Base-by-base conservation (phyloP, 768 basidiomycete species). In the Fistulinella prunicolor region DNA sequence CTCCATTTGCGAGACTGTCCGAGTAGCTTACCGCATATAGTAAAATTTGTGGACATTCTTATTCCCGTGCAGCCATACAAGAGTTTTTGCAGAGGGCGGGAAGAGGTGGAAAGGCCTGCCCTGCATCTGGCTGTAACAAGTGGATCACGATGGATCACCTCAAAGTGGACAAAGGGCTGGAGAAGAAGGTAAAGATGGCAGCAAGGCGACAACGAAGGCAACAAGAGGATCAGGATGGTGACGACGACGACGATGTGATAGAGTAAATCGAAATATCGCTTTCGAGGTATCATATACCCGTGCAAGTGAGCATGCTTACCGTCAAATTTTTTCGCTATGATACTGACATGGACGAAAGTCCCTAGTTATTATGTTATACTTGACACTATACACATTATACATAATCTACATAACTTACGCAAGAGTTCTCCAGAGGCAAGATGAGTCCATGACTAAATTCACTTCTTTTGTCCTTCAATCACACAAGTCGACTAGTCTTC, bases 1-100 rank as follows among this genome's bases (percentile, higher is more conserved):
- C n/a, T 26, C 19, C 6, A 16, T 14, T n/a, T 20, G 24, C n/a
- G 24, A 48, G 36, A 29, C 21, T 28, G 29, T 53, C 46, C 42
- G 50, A 49, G 46, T 14, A 23, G 29, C 38, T 14, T 23, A 5
- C 1, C 23, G 37, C 24, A 38, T 50, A 16, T 59, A 93, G 89
- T 29, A 63, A 66, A 34, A 61, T 79, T 24, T 96, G 94, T 65
- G 73, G 79, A 1, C 94, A 98, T 65, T 88, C 86, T 1, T 98
- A 86, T 71, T 92, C 90, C 3, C 75, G 70, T 38, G 77, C 67
- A 38, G 83, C 89, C 2, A 87, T 97, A 52, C 65, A 66, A 36
- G 81, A 82, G 4, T 83, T 82, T 58, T 80, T 94, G 58, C 61
- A 58, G 28, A 65, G 60, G 41, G 54, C 55, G 10, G 54, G 64